Evolutionary conservation across 192 early-diverging fungal species (phyloP).

Genomic region (Backusella tuberculispora): DNA sequence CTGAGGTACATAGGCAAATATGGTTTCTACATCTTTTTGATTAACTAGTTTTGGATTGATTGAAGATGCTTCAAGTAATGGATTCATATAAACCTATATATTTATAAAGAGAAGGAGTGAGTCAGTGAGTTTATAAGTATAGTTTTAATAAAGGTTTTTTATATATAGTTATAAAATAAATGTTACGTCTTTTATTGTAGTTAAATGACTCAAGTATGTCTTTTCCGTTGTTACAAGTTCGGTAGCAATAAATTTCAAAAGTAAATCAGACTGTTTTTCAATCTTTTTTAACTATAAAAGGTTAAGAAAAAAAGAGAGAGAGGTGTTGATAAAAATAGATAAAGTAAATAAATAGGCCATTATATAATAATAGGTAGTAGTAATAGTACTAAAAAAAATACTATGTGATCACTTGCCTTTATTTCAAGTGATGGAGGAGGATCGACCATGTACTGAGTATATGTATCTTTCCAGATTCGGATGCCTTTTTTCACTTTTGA

Average conservation of each 20-base stretch:
- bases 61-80: conserved; percentile 35
- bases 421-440: not conserved
- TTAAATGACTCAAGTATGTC: conserved; percentile 49
- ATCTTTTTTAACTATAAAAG: not conserved
- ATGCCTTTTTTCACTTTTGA: conserved; percentile 12
- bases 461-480: conserved; percentile 16
- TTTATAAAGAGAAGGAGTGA: not conserved
- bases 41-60: conserved; percentile 34
- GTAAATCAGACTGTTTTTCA: conserved; percentile 20
- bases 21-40: conserved; percentile 30
- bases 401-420: not conserved
- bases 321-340: not conserved
- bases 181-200: conserved; percentile 47
- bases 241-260: conserved; percentile 41
- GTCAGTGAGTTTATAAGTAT: no score
- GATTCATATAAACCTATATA: conserved; percentile 45
- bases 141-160: no score
- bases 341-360: not conserved
- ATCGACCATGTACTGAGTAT: conserved; percentile 4
- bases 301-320: not conserved
- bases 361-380: not conserved
- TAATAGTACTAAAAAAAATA: not conserved
- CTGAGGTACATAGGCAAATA: conserved; percentile 43
- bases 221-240: conserved; percentile 51
- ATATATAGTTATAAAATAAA: not conserved